These are phyloP conservation scores for Suillus discolor DNA, from an alignment of 768 basidiomycete species.

Conservation along the genomic window DNA sequence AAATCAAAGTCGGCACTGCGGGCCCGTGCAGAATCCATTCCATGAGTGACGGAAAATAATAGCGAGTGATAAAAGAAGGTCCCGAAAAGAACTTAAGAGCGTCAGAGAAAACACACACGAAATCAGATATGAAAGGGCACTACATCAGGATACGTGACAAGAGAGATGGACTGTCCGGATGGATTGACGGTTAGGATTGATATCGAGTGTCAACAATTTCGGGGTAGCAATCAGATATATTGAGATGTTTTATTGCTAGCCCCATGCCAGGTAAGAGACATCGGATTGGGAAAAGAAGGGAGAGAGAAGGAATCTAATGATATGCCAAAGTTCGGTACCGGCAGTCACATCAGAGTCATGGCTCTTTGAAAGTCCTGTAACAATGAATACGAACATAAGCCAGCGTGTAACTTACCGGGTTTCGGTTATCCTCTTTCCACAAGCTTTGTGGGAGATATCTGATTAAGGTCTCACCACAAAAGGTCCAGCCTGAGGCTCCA, in stretches of 20 bases:
- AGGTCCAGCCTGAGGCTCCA: neutral
- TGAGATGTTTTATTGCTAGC: neutral
- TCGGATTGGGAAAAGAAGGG: neutral
- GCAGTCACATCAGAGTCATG: conserved; percentile 13
- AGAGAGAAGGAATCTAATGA: neutral
- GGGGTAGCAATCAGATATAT: neutral
- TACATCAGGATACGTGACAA: no score
- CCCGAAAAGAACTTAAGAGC: no score
- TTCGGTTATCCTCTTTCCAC: neutral
- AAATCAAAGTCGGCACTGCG: neutral
- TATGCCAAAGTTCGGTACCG: neutral
- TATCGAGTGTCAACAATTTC: neutral
- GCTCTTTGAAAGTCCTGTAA: neutral
- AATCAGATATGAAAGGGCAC: no score
- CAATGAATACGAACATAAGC: neutral
- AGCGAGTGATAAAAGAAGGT: no score
- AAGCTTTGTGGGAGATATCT: conserved; percentile 7
- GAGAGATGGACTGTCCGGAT: no score
- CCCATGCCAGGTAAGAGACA: neutral
- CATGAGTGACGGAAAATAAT: no score
- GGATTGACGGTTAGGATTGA: no score
- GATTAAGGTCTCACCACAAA: neutral
- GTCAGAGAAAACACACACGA: neutral
- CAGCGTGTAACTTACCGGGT: neutral
- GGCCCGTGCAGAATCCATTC: neutral